phyloP scores from a whole-genome alignment of 805 yeast genomes.

The Nematodospora valgi region DNA sequence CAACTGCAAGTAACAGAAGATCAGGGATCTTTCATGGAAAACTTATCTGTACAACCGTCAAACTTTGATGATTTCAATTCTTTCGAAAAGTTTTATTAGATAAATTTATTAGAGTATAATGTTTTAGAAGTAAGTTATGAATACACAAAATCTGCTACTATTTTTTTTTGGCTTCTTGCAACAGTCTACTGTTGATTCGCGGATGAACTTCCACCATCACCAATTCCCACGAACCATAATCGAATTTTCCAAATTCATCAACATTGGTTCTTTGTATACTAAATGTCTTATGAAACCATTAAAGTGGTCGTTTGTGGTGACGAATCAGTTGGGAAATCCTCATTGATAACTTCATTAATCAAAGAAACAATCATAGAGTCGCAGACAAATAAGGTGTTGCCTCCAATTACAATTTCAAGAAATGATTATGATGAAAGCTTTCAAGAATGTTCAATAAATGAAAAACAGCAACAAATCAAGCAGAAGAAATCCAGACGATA shows the following conservation, averaged over 20 bases:
- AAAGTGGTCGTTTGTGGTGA: conserved; percentile 93
- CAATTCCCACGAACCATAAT: no score
- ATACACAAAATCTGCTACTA: no score
- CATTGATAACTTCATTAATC: conserved; percentile 73
- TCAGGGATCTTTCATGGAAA: no score
- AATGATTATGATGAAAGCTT: conserved; percentile 48
- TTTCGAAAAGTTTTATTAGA: conserved; percentile 5
- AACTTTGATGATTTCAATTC: conserved; percentile 6
- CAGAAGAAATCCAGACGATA: not conserved
- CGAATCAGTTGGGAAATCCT: conserved; percentile 83
- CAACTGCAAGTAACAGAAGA: not conserved
- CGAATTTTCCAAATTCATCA: no score
- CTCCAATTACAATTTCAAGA: conserved; percentile 80
- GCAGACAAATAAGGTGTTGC: conserved; percentile 52
- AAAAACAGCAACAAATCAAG: not conserved
- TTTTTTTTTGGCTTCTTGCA: no score
- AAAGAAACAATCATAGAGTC: conserved; percentile 74
- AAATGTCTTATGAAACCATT: conserved; percentile 46
- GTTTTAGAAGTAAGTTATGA: no score
- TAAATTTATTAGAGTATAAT: no score
- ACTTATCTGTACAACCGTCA: not conserved
- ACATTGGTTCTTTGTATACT: no score
- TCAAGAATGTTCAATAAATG: conserved; percentile 14
- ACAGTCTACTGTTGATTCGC: no score
- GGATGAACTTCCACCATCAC: no score